A percentile compares a stretch with the other conserved stretches of the same genome.
Conservation (phyloP, 139 green algal species). For the Micractinium sp. region DNA sequence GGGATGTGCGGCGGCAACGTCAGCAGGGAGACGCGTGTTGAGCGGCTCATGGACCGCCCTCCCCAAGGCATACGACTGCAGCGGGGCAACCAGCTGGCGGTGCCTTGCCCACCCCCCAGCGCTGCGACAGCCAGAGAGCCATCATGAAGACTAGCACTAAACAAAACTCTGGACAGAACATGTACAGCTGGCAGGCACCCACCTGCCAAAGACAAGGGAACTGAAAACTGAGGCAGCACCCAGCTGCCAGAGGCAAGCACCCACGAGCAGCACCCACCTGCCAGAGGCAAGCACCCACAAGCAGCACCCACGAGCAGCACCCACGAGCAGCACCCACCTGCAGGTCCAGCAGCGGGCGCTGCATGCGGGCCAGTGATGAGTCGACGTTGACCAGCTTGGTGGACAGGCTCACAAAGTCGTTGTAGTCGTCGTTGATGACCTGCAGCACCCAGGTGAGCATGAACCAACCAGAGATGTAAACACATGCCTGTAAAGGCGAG, state of each 20-base stretch:
- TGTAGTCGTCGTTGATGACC: slow-evolving; percentile 96
- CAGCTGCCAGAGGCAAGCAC: background rate
- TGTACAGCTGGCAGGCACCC: too few species aligned
- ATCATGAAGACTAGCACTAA: too few species aligned
- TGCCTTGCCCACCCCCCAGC: too few species aligned
- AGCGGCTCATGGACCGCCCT: too few species aligned
- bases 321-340: slow-evolving; percentile 42
- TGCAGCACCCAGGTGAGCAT: slow-evolving; percentile 40
- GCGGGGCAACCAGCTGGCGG: too few species aligned
- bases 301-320: background rate
- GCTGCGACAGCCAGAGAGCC: too few species aligned
- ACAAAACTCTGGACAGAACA: too few species aligned
- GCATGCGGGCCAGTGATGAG: slow-evolving; percentile 84
- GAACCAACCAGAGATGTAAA: background rate
- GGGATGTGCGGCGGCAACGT: too few species aligned
- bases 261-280: background rate
- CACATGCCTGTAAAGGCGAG: background rate
- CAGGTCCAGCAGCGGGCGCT: slow-evolving; percentile 78
- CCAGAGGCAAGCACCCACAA: background rate
- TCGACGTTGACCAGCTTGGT: slow-evolving; percentile 88
- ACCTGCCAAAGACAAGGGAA: too few species aligned
- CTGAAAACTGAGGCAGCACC: too few species aligned
- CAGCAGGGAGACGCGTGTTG: too few species aligned
- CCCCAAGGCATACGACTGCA: too few species aligned
- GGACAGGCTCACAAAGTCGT: slow-evolving; percentile 92